Conservation (phyloP, 306 rosid genomes). For the Vigna angularis region DNA sequence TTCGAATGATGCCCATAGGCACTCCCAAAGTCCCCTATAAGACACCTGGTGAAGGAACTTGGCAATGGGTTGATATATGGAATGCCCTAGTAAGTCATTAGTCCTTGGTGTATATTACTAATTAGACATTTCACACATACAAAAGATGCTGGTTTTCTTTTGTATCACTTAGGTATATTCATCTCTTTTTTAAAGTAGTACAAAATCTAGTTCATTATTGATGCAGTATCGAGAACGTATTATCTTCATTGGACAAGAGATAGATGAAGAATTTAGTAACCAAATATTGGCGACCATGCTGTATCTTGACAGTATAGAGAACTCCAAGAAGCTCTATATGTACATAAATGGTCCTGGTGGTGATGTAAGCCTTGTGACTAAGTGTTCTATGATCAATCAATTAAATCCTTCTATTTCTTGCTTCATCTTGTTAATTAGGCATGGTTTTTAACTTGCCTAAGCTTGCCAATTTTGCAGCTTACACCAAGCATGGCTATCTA, state of each 20-base stretch:
- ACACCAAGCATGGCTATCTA: conserved; percentile 89
- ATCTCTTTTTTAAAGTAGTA: conserved; percentile 27
- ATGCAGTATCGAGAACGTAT: conserved; percentile 94
- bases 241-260: conserved; percentile 77
- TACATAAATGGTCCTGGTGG: conserved; percentile 97
- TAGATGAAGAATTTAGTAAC: conserved; percentile 93
- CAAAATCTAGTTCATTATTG: conserved; percentile 39
- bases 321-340: conserved; percentile 68
- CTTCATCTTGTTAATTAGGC: conserved; percentile 34
- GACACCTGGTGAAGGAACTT: conserved; percentile 88
- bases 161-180: conserved; percentile 22
- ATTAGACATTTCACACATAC: background rate
- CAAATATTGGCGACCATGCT: conserved; percentile 92
- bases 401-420: conserved; percentile 23
- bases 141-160: conserved; percentile 26
- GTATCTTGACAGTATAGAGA: conserved; percentile 85
- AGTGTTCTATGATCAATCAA: conserved; percentile 35
- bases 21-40: conserved; percentile 89
- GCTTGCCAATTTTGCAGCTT: conserved; percentile 69
- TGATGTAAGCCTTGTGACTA: conserved; percentile 70
- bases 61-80: conserved; percentile 99
- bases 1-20: conserved; percentile 93
- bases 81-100: conserved; percentile 87
- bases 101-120: conserved; percentile 19
- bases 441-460: conserved; percentile 38